phyloP scores from a whole-genome alignment of 495 filamentous ascomycete species.

The Beverwykella pulmonaria region DNA sequence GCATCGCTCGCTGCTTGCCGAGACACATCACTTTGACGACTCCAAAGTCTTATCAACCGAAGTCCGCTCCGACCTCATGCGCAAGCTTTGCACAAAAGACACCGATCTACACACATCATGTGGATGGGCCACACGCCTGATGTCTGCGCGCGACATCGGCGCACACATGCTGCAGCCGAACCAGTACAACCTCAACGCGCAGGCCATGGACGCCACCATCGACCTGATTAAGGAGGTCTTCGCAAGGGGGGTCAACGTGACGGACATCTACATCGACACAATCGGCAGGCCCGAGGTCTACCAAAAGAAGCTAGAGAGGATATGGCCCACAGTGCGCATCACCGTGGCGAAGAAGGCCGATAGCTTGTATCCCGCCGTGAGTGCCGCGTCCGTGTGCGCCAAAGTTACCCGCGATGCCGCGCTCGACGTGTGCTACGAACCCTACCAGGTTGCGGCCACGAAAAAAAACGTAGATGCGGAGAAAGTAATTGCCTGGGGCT shows the following conservation, averaged over 20 bases:
- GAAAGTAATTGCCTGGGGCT: conserved; percentile 66
- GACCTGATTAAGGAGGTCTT: conserved; percentile 76
- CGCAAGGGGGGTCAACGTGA: conserved; percentile 72
- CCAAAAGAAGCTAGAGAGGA: conserved; percentile 77
- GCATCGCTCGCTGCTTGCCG: conserved; percentile 71
- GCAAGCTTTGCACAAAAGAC: conserved; percentile 65
- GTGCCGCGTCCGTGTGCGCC: conserved; percentile 88
- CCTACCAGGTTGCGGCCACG: conserved; percentile 26
- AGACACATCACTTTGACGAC: conserved; percentile 84
- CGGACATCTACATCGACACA: conserved; percentile 93
- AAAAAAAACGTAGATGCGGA: conserved; percentile 19
- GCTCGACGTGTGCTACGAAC: conserved; percentile 72
- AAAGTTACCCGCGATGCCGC: conserved; percentile 94
- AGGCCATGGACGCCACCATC: conserved; percentile 95
- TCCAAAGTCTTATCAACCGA: conserved; percentile 80
- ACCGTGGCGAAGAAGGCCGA: conserved; percentile 97
- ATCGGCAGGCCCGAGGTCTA: conserved; percentile 81
- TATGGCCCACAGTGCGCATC: conserved; percentile 78
- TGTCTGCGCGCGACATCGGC: conserved; percentile 83
- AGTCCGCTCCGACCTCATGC: conserved; percentile 75
- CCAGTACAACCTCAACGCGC: conserved; percentile 93
- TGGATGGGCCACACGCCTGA: conserved; percentile 78
- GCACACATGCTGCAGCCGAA: conserved; percentile 74
- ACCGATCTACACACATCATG: conserved; percentile 68
- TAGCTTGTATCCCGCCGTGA: conserved; percentile 88